Base-by-base conservation (phyloP, 352 stramenopile species). In the Globisporangium rhizosaccharum region DNA sequence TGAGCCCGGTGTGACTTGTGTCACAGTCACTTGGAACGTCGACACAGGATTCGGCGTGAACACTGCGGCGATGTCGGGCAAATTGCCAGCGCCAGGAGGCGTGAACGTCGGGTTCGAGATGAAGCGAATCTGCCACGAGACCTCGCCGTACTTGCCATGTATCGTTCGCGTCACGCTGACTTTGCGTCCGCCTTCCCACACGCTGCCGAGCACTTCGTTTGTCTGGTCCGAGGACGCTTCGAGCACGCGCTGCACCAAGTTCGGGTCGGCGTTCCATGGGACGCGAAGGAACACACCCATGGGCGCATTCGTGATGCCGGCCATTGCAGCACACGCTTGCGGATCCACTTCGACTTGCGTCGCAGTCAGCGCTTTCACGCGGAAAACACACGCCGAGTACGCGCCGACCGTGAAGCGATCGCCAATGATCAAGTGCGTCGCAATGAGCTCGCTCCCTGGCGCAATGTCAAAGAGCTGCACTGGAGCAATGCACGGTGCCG, bases 121-220 rank as follows among this genome's bases (percentile, higher is more conserved):
- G 63, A 98, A 99, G 2, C 75, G 94, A 10, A 99, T 73, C 18
- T 73, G 70, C 92, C 94, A 99, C 57, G 97, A 91, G 53, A 97
- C 89, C 47, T 94, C 87, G 3, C 96, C 96, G 61, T 98, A 98
- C 63, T 98, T 97, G 42, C 94, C 93, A 36, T 97, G 80, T 37
- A 98, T 89, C 30, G 73, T 92, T 42, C 89, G 75, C n/a, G 74
- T 67, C 10, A 98, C 92, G 30, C 76, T 80, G 15, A 98, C 93
- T 15, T 80, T 74, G 49, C 88, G 79, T n/a, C 71, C 76, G n/a
- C 45, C 61, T 18, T 41, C 39, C 70, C 88, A 89, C 20, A 76
- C 51, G 18, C 59, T 68, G 4, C 59, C 52, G 9, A 23, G 37
- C 10, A 51, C 56, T 60, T 87, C 69, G 2, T 73, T 65, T 12